phyloP scores from a whole-genome alignment of 2,329 filamentous ascomycete species.

The Pseudogymnoascus sp. region DNA sequence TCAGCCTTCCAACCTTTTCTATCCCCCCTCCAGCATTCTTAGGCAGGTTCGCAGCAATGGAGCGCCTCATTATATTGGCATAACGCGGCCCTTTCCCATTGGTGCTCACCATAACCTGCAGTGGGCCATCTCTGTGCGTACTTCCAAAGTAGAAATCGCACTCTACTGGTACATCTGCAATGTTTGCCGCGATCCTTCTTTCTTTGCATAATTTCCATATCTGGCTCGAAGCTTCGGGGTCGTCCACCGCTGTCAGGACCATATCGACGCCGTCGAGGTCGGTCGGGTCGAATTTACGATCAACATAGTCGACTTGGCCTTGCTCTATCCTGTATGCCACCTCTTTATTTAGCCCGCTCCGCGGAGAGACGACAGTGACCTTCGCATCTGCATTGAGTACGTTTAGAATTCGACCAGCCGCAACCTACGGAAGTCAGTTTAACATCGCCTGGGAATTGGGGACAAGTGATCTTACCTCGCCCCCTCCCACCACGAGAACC shows the following conservation, averaged over 20 bases:
- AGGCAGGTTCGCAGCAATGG: constrained; percentile 72
- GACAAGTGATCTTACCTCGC: constrained; percentile 60
- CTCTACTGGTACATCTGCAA: constrained; percentile 91
- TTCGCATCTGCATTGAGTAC: constrained; percentile 90
- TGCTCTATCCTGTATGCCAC: constrained; percentile 73
- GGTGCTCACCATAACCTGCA: constrained; percentile 98
- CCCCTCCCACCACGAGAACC: constrained; percentile 88
- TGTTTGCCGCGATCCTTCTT: constrained; percentile 78
- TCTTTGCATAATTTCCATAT: constrained; percentile 95
- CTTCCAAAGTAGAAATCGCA: constrained; percentile 99
- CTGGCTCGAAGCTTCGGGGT: constrained; percentile 78
- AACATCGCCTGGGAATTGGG: neutral
- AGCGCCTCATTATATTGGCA: constrained; percentile 75
- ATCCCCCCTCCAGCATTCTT: constrained; percentile 78
- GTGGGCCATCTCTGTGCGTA: constrained; percentile 85
- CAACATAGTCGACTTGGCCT: constrained; percentile 69
- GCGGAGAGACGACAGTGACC: constrained; percentile 78
- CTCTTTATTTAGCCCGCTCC: constrained; percentile 76
- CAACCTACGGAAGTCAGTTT: constrained; percentile 57
- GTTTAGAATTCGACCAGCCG: constrained; percentile 87
- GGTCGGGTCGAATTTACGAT: constrained; percentile 76
- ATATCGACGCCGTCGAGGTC: constrained; percentile 78
- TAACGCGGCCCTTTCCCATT: constrained; percentile 93
- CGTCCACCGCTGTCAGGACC: constrained; percentile 90
- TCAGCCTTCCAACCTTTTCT: constrained; percentile 70